Percentiles rank a stretch among this genome's conserved stretches.
phyloP scores from a whole-genome alignment of 139 green algal genomes.

The Pseudopediastrum boryanum region DNA sequence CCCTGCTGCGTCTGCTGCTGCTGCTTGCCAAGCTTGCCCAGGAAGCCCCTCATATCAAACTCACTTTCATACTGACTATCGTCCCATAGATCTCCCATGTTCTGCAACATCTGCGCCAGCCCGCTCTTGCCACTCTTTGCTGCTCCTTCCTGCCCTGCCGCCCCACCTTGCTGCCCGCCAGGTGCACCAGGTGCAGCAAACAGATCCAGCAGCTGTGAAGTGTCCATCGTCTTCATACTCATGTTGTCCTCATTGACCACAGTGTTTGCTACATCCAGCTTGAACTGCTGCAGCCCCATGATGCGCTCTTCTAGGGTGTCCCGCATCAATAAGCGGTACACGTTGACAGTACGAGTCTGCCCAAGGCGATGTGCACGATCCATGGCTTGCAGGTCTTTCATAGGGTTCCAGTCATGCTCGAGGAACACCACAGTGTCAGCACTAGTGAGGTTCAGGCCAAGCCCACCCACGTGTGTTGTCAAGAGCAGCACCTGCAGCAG shows the following conservation, averaged over 20 bases:
- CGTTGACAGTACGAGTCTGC: constrained; percentile 92
- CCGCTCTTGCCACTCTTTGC: constrained; percentile 38
- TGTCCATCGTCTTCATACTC: constrained; percentile 80
- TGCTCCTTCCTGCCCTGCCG: constrained; percentile 17
- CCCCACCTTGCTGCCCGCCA: constrained; percentile 23
- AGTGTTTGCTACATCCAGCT: constrained; percentile 87
- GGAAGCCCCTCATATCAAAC: constrained; percentile 82
- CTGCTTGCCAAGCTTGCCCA: constrained; percentile 57
- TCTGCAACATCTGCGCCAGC: constrained; percentile 73
- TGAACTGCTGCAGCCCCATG: constrained; percentile 96
- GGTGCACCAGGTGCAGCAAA: constrained; percentile 51
- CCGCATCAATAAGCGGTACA: constrained; percentile 91
- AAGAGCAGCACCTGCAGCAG: constrained; percentile 86
- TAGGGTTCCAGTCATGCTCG: constrained; percentile 99
- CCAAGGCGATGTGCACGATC: constrained; percentile 97
- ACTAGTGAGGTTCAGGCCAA: constrained; percentile 96
- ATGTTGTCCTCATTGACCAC: constrained; percentile 85
- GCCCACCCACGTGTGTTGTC: constrained; percentile 90
- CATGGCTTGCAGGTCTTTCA: constrained; percentile 97
- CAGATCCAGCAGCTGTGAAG: constrained; percentile 82
- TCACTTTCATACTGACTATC: constrained; percentile 89
- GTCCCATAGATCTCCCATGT: constrained; percentile 86
- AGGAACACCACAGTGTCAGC: constrained; percentile 98
- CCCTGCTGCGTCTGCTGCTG: too few species aligned
- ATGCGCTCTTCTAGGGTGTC: constrained; percentile 79